Base-by-base conservation (phyloP, 2,329 filamentous ascomycete genomes). In the Cercospora zeae-maydis region DNA sequence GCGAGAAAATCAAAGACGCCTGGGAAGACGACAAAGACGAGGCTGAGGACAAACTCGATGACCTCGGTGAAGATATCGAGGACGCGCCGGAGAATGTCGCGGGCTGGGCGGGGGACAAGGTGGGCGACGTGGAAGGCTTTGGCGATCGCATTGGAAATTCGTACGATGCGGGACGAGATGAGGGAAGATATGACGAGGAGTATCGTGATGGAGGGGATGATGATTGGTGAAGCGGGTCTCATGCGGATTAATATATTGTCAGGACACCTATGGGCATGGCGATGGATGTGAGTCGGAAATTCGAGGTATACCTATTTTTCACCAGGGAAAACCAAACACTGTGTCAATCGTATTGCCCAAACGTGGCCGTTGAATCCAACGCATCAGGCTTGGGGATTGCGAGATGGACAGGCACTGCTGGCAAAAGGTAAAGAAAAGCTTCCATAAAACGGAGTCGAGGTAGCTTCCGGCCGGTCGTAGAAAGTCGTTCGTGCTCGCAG, bases 41-140 rank as follows among this genome's bases (percentile, higher is more conserved):
- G 1, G 61, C 58, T 2, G 59, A 64, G 27, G 45, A 65, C n/a
- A 36, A 55, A 2, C 69, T 71, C 31, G 70, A 72, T 59, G 9
- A 34, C 2, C 69, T 71, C 27, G 70, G 71, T 62, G 27, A 19
- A 16, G 39, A 58, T 49, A 16, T 78, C 4, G 75, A 77, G 27
- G 72, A 79, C 49, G 75, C 78, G 39, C 78, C 79, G 1, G 76
- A 80, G 33, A 68, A 80, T 62, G 78, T 76, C 1, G 79, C 79
- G 13, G 62, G 72, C 31, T 80, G 78, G 78, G 76, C 78, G 4
- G 79, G 79, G 5, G 69, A 76, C 39, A 78, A 78, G 68, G 78
- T 73, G 0, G 77, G 80, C 63, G 69, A 78, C 49, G 69, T 80
- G 5, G 74, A 75, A 33, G 61, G 75, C 63, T 73, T 72, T 21